Evolutionary conservation across 2,329 filamentous ascomycete genomes (phyloP).

Genomic region (Colletotrichum endophyticum): DNA sequence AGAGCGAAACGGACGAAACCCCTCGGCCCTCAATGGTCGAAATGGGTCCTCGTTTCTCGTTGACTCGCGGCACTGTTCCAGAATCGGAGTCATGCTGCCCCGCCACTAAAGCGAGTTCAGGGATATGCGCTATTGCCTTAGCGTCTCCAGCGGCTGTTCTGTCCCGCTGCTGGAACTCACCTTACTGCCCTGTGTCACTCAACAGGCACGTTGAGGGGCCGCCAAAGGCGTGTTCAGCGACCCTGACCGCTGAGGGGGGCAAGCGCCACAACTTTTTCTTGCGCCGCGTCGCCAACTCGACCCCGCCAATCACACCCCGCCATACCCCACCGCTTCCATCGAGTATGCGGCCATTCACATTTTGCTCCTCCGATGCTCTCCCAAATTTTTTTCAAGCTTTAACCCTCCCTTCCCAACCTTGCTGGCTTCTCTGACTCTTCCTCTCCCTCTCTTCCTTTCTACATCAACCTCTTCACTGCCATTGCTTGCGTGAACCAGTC

Average conservation of each 20-base stretch:
- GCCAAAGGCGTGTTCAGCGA: background rate
- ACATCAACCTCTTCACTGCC: conserved; percentile 9
- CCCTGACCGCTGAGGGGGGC: background rate
- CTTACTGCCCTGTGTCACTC: background rate
- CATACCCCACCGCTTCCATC: conserved; percentile 18
- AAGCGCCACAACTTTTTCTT: background rate
- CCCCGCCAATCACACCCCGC: conserved; percentile 22
- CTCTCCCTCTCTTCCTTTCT: background rate
- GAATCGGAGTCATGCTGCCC: conserved; percentile 9
- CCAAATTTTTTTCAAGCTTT: conserved; percentile 12
- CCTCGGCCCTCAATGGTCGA: background rate
- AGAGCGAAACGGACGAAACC: background rate
- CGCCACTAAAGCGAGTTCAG: background rate
- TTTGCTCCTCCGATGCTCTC: conserved; percentile 19
- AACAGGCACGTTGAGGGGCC: background rate
- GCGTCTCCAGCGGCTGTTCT: background rate
- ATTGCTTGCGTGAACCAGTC: conserved; percentile 14
- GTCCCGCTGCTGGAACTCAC: background rate
- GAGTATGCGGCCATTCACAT: conserved; percentile 15
- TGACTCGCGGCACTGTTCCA: conserved; percentile 18
- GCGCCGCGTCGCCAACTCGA: conserved; percentile 3
- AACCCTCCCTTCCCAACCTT: conserved; percentile 15
- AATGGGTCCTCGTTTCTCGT: background rate
- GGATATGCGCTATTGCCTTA: background rate
- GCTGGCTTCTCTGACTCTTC: background rate